Percentiles rank a stretch among this genome's conserved stretches.
phyloP scores from a whole-genome alignment of 129 eudicot genomes.

The Ambrosia trifida region DNA sequence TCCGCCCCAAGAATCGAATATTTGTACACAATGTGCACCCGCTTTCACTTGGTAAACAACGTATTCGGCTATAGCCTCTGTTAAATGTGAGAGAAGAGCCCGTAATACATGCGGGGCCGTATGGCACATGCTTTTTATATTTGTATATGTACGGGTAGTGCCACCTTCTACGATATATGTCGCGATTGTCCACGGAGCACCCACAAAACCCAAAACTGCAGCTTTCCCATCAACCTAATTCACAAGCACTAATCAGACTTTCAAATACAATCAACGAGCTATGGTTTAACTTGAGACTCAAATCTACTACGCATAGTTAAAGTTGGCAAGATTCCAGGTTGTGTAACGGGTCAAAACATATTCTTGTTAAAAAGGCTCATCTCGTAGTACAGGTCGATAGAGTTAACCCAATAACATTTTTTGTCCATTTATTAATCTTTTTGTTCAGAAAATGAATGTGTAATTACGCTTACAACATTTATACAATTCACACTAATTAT shows the following conservation, averaged over 20 bases:
- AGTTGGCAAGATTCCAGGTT: background rate
- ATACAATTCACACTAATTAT: too few species aligned
- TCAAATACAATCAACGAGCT: conserved; percentile 6
- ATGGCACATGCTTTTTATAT: conserved; percentile 92
- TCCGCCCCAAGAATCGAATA: conserved; percentile 99
- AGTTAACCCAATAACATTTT: background rate
- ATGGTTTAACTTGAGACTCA: background rate
- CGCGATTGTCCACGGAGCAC: conserved; percentile 99
- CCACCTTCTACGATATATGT: conserved; percentile 98
- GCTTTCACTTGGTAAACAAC: conserved; percentile 78
- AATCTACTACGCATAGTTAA: background rate
- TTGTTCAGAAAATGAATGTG: background rate
- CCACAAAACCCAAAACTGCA: conserved; percentile 96
- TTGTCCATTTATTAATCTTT: background rate
- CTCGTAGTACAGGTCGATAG: background rate
- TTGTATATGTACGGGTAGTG: conserved; percentile 85
- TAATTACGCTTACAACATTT: too few species aligned
- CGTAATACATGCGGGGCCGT: conserved; percentile 72
- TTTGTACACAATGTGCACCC: conserved; percentile 94
- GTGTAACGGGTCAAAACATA: background rate
- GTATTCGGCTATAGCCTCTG: conserved; percentile 81
- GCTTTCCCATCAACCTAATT: conserved; percentile 82
- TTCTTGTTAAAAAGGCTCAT: background rate
- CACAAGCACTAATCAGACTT: background rate
- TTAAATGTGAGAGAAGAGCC: conserved; percentile 79